phyloP scores from a whole-genome alignment of 2,329 filamentous ascomycete species.

The Knoxdaviesia proteae region DNA sequence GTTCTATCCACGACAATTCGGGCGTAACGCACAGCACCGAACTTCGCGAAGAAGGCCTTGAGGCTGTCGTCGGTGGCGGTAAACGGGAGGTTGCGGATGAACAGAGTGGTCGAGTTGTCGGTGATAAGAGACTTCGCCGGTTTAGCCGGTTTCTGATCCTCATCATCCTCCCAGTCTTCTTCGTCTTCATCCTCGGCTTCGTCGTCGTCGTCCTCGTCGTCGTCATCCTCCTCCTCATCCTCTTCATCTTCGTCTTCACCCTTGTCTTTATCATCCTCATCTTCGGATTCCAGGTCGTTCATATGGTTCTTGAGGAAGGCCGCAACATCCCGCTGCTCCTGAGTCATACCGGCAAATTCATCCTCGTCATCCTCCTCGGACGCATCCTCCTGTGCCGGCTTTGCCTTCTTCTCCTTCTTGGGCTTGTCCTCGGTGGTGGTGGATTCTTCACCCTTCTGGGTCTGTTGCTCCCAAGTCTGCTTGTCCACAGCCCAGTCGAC shows the following conservation, averaged over 20 bases:
- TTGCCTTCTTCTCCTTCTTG: conserved; percentile 15
- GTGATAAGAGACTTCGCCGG: conserved; percentile 18
- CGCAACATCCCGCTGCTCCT: conserved; percentile 19
- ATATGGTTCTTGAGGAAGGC: conserved; percentile 37
- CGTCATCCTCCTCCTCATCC: conserved; percentile 21
- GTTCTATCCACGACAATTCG: conserved; percentile 72
- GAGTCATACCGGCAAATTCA: conserved; percentile 9
- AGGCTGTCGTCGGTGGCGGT: conserved; percentile 65
- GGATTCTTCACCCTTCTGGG: conserved; percentile 15
- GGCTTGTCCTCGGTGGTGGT: conserved; percentile 5
- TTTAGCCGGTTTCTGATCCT: conserved; percentile 25
- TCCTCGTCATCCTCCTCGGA: conserved; percentile 9
- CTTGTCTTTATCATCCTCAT: conserved; percentile 25
- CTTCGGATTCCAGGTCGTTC: conserved; percentile 35
- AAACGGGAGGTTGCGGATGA: conserved; percentile 88
- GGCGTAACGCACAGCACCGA: conserved; percentile 77
- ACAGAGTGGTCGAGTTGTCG: conserved; percentile 60
- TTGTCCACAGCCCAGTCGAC: conserved; percentile 97
- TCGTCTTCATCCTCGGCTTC: conserved; percentile 21
- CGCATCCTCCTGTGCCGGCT: conserved; percentile 8
- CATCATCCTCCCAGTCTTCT: conserved; percentile 22
- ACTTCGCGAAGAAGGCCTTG: conserved; percentile 68
- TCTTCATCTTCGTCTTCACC: conserved; percentile 21
- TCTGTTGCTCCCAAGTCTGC: conserved; percentile 55
- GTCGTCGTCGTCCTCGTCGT: conserved; percentile 23